phyloP scores from a whole-genome alignment of 2,329 filamentous ascomycete species.

The Phyllosticta citriasiana region DNA sequence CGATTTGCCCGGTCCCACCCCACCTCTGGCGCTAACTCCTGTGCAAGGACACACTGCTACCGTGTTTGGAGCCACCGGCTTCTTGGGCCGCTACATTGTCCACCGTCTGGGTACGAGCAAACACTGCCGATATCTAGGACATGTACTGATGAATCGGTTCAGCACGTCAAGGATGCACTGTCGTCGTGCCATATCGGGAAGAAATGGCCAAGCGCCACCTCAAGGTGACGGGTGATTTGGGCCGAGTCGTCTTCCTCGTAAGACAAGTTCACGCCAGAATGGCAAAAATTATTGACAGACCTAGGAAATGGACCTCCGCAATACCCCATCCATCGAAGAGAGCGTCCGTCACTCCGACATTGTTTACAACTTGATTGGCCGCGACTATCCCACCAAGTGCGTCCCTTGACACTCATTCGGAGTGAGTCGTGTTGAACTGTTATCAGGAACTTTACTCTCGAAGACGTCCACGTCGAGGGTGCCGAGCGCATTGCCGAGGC shows the following conservation, averaged over 20 bases:
- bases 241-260: constrained; percentile 78
- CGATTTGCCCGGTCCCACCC: constrained; percentile 7
- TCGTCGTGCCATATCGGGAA: constrained; percentile 87
- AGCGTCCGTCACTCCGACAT: constrained; percentile 94
- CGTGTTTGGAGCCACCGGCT: constrained; percentile 94
- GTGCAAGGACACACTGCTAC: constrained; percentile 80
- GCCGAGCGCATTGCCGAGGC: constrained; percentile 87
- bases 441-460: constrained; percentile 76
- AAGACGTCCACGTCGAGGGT: constrained; percentile 89
- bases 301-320: constrained; percentile 87
- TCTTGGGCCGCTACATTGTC: constrained; percentile 93
- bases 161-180: constrained; percentile 90
- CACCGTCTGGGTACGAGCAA: constrained; percentile 65
- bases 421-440: not conserved
- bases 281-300: not conserved
- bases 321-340: constrained; percentile 92
- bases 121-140: not conserved
- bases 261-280: constrained; percentile 15
- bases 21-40: constrained; percentile 22
- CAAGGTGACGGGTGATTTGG: constrained; percentile 91
- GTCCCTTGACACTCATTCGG: constrained; percentile 17
- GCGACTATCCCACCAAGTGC: constrained; percentile 92
- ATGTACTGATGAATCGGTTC: constrained; percentile 13
- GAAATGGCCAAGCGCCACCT: constrained; percentile 97
- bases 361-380: constrained; percentile 91